A percentile compares a stretch with the other conserved stretches of the same genome.
Evolutionary conservation across 2,329 filamentous ascomycete species (phyloP).

Genomic region (Fusarium sulawesiense): DNA sequence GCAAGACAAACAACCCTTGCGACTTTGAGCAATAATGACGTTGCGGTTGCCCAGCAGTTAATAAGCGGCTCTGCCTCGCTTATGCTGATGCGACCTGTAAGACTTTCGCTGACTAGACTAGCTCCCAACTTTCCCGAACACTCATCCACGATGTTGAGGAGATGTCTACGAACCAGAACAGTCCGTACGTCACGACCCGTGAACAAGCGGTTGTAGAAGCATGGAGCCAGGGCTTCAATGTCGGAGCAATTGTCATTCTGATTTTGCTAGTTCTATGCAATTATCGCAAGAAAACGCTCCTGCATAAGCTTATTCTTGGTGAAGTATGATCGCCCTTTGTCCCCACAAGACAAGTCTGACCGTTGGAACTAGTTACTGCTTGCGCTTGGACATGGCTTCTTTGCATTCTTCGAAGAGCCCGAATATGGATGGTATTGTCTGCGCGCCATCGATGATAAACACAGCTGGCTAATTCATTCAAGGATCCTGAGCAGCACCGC

Average conservation of each 20-base stretch:
- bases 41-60: neutral
- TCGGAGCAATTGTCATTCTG: slow-evolving; percentile 17
- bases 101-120: neutral
- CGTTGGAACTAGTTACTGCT: slow-evolving; percentile 1
- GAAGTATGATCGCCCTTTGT: slow-evolving; percentile 5
- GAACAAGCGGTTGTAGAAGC: slow-evolving; percentile 28
- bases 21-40: slow-evolving; percentile 13
- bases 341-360: neutral
- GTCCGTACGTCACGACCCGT: slow-evolving; percentile 21
- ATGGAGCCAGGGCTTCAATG: slow-evolving; percentile 29
- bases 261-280: slow-evolving; percentile 26
- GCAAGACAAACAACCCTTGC: slow-evolving; percentile 1
- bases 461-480: too few relatives aligned
- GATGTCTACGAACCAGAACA: slow-evolving; percentile 21
- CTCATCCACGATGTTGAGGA: slow-evolving; percentile 4
- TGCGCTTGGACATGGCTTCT: slow-evolving; percentile 27
- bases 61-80: slow-evolving; percentile 7
- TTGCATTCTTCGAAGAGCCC: slow-evolving; percentile 25
- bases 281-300: slow-evolving; percentile 20
- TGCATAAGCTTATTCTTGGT: slow-evolving; percentile 32
- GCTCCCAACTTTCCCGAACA: neutral
- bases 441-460: too few relatives aligned
- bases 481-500: slow-evolving; percentile 32
- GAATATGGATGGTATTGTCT: slow-evolving; percentile 25
- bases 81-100: neutral